Base-by-base conservation (phyloP, 108 stramenopile genomes). In the Nitzschia sp. region DNA sequence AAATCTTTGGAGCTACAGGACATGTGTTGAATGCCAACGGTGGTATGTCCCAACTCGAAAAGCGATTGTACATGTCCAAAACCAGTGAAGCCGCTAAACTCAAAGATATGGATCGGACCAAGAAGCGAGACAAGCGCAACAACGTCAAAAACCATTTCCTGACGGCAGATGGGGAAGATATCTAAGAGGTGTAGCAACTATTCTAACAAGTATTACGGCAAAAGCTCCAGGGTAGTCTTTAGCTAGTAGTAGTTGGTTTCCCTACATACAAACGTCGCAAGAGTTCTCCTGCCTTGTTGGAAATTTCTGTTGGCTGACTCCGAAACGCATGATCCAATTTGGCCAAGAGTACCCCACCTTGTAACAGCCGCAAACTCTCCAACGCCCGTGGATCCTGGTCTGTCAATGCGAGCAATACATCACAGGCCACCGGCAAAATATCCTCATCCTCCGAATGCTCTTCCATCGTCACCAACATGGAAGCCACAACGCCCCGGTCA, bases 121-220 rank as follows among this genome's bases (percentile, higher is more conserved):
- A 80, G 66, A 75, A 83, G 59, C 75, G 89, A 15, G 72, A 77
- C 56, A 82, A 76, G n/a, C 83, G 87, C 10, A 67, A 74, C n/a
- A 88, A 91, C 63, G 76, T 84, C 34, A 91, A 91, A 69, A 91
- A 91, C 63, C 83, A 88, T 64, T 91, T 91, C 54, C 59, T 91
- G 37, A 86, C 85, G 44, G 73, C 81, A 2, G 87, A 88, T 73
- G 87, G 81, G 38, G 84, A 88, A n/a, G 78, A 83, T 21, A 80
- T 83, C 54, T 83, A 64, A 24, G n/a, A n/a, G n/a, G n/a, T n/a
- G n/a, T n/a, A n/a, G n/a, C n/a, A n/a, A n/a, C n/a, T n/a, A n/a
- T n/a, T n/a, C n/a, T n/a, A n/a, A n/a, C n/a, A n/a, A n/a, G n/a
- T n/a, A n/a, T n/a, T n/a, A n/a, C n/a, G n/a, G n/a, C n/a, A n/a